These are phyloP conservation scores for Schizopora paradoxa DNA, from an alignment of 1,284 basidiomycete genomes.

Conservation along the genomic window DNA sequence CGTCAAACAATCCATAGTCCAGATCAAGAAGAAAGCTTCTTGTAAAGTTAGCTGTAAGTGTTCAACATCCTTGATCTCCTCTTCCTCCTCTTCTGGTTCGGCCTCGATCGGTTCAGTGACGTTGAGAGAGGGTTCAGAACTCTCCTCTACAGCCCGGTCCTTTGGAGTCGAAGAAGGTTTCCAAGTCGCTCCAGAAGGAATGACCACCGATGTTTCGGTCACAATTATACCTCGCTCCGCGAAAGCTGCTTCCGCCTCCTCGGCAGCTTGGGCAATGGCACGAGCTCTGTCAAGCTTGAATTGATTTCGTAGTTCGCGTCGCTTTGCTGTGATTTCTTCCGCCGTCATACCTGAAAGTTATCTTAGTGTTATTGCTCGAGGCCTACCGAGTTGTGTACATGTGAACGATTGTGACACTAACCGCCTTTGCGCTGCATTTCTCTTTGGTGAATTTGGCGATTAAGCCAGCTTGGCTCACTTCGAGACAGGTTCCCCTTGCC, in stretches of 20 bases:
- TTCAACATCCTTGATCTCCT: conserved; percentile 69
- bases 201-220: conserved; percentile 37
- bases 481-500: conserved; percentile 93
- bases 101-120: conserved; percentile 26
- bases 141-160: conserved; percentile 12
- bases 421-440: conserved; percentile 43
- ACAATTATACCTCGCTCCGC: conserved; percentile 56
- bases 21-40: conserved; percentile 89
- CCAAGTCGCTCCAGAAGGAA: conserved; percentile 77
- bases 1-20: conserved; percentile 82
- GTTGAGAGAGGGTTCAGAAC: conserved; percentile 12
- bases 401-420: conserved; percentile 43
- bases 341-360: conserved; percentile 57
- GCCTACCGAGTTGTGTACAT: conserved; percentile 1
- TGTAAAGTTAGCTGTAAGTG: conserved; percentile 88
- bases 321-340: conserved; percentile 83
- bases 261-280: conserved; percentile 66
- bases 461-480: conserved; percentile 92
- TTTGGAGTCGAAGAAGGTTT: conserved; percentile 37
- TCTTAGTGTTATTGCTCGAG: conserved; percentile 7
- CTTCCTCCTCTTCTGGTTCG: conserved; percentile 34
- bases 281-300: conserved; percentile 89
- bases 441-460: conserved; percentile 64
- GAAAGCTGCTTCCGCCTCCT: conserved; percentile 71
- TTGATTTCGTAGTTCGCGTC: conserved; percentile 79